Base-by-base conservation (phyloP, 768 basidiomycete genomes). In the Tricholoma sp. region DNA sequence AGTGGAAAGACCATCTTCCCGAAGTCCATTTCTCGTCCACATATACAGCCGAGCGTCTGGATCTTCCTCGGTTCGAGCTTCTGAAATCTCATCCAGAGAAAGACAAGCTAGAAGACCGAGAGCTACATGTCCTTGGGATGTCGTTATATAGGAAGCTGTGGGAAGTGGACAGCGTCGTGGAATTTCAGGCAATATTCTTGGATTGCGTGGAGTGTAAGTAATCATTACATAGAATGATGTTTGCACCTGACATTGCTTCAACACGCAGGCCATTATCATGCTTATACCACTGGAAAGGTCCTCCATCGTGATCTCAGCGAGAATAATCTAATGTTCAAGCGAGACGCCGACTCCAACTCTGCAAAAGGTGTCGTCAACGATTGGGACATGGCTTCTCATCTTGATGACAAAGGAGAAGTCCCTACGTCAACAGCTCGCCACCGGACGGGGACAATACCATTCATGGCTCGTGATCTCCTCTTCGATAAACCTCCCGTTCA, bases 301-400 rank as follows among this genome's bases (percentile, higher is more conserved):
- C 57, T 74, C 28, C 70, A 74, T 58, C 61, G 66, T 24, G 66
- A 73, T 55, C 57, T 74, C 52, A 68, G 72, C 54, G 63, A 65
- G 29, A 61, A 63, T 42, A 72, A 70, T 45, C 53, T 72, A 12
- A 70, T 72, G 69, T 61, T 66, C 39, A 41, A 57, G 10, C 42
- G 47, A 6, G 24, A 44, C 29, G 50, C 50, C 20, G 42, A 52
- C 24, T 24, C 24, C 24, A 24, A 24, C 24, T 24, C 24, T n/a
- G 57, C 56, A 4, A 47, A 59, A 18, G 69, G 70, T 2, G 57
- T 71, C n/a, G 60, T 70, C 7, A 60, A 62, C 33, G 71, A 72
- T 50, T 70, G 66, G 58, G 69, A 72, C 47, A 60, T 66, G 54
- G 61, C 68, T 1, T 53, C 55, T 1, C 32, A 45, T 6, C 33